Evolutionary conservation across 1,139 yeast genomes (phyloP).

Genomic region (Taphrina flavorubra): DNA sequence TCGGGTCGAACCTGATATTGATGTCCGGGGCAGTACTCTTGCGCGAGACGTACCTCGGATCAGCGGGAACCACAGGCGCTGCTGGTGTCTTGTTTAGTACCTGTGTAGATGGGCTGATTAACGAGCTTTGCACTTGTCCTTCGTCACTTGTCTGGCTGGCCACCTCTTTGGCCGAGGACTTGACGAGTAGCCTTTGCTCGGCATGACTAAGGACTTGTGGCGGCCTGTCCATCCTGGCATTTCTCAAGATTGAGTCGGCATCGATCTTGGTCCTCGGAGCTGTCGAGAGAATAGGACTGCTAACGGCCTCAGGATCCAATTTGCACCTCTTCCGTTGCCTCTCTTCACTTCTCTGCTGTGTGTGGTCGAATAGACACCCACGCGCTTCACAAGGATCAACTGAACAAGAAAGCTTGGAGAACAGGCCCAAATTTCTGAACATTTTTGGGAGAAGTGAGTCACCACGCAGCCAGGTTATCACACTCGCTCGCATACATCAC

Average conservation of each 20-base stretch:
- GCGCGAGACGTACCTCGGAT: slow-evolving; percentile 16
- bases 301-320: background rate
- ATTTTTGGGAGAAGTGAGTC: background rate
- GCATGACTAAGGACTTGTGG: slow-evolving; percentile 2
- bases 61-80: background rate
- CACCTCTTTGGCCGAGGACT: background rate
- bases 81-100: background rate
- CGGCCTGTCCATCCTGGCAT: background rate
- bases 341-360: background rate
- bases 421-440: slow-evolving; percentile 20
- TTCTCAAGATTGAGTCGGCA: background rate
- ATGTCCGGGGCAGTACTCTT: slow-evolving; percentile 1
- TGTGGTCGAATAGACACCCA: slow-evolving; percentile 18
- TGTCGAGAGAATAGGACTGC: background rate
- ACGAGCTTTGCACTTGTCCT: background rate
- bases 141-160: background rate
- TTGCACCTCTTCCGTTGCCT: slow-evolving; percentile 11
- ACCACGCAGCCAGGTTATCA: background rate
- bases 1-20: slow-evolving; percentile 20
- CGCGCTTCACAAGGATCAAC: background rate
- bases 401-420: slow-evolving; percentile 9
- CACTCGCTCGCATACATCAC: background rate
- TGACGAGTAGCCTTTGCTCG: slow-evolving; percentile 7
- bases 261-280: background rate
- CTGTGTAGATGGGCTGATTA: background rate